Evolutionary conservation across 1,284 basidiomycete genomes (phyloP).

Genomic region (Cerioporus squamosus): DNA sequence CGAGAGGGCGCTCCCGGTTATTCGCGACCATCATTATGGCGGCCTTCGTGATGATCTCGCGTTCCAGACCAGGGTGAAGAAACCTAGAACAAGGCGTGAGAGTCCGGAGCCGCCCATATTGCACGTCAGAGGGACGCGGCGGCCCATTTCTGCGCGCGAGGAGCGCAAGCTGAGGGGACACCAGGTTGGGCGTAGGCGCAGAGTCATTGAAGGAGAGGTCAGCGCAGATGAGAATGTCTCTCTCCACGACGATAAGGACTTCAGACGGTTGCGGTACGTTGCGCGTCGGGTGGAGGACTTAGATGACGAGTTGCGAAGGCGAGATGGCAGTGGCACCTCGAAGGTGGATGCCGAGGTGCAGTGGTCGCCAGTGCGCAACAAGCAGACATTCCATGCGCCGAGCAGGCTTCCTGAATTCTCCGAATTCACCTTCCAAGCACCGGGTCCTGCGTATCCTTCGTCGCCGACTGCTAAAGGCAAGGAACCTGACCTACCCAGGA

Average conservation of each 20-base stretch:
- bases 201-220: slow-evolving; percentile 2
- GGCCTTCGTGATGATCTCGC: slow-evolving; percentile 5
- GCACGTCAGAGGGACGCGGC: neutral
- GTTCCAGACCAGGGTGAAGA: slow-evolving; percentile 14
- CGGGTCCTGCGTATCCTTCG: slow-evolving; percentile 2
- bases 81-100: slow-evolving; percentile 13
- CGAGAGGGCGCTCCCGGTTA: neutral
- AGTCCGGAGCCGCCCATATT: slow-evolving; percentile 2
- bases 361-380: slow-evolving; percentile 7
- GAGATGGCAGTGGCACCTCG: neutral
- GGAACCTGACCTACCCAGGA: neutral
- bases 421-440: slow-evolving; percentile 20
- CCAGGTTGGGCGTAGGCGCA: slow-evolving; percentile 4
- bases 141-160: slow-evolving; percentile 4
- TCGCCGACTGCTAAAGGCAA: neutral
- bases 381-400: neutral
- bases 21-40: slow-evolving; percentile 1
- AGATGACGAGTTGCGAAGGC: slow-evolving; percentile 1
- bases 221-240: slow-evolving; percentile 1
- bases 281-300: slow-evolving; percentile 1
- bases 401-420: slow-evolving; percentile 10
- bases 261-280: slow-evolving; percentile 9
- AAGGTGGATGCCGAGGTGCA: neutral
- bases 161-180: slow-evolving; percentile 5
- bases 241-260: slow-evolving; percentile 3